Evolutionary conservation across 176 grass and related monocot species (phyloP), one percentile per base, ranked within the genome.

Genomic region (Carex myosuroides): DNA sequence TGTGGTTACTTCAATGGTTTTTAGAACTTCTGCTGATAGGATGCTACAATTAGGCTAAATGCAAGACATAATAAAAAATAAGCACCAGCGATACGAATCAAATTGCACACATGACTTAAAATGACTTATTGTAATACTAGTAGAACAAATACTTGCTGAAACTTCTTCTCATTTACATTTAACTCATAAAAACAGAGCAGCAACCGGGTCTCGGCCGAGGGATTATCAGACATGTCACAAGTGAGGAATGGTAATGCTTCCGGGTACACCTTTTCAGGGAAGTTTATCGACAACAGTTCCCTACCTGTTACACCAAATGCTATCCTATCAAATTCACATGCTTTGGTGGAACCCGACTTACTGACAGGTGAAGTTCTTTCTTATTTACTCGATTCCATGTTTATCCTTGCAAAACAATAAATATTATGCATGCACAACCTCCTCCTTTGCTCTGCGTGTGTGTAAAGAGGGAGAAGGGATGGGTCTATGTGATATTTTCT

Each of bases 291-390:
- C 33, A 87, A 88, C 65, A 88, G 48, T 75, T 17, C 73, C 50
- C 85, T 88, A n/a, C 84, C 88, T 5, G 59, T 65, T 52, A 80
- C 81, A 10, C 88, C 84, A 21, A 83, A 65, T 68, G 54, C 86
- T 41, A 84, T 90, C 60, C 86, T 93, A 44, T 54, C 87, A 83
- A 90, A 93, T 83, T 64, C 73, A 2, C 88, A 88, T 44, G 86
- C 62, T 63, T 54, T 93, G n/a, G 60, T 72, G 73, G 91, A 93
- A 57, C 41, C 91, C n/a, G 86, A 88, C 52, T 83, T 90, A 79
- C 71, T 65, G 32, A 41, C 90, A 72, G 90, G 86, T 90, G 52
- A 56, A 71, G 18, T 32, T 84, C 6, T 62, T 54, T 24, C 44
- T 63, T 69, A 72, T 86, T 53, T 64, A 86, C 60, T 20, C 32